Evolutionary conservation across 768 basidiomycete genomes (phyloP).

Genomic region (Pilatotrama ljubarskyi): DNA sequence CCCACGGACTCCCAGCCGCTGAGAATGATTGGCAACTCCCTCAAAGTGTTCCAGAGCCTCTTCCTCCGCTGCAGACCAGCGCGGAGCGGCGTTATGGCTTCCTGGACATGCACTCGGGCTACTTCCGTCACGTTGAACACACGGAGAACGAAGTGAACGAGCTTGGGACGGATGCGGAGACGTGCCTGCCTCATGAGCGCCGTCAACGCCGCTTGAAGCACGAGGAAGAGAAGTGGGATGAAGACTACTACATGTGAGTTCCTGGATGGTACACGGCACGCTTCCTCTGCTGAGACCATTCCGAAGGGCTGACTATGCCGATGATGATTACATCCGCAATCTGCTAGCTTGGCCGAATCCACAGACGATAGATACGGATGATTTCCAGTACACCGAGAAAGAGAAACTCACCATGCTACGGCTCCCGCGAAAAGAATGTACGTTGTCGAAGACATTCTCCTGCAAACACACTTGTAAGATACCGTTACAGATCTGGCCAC

Average conservation of each 20-base stretch:
- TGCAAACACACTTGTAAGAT: neutral
- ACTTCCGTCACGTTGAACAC: conserved; percentile 70
- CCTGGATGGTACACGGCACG: neutral
- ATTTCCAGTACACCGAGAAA: conserved; percentile 63
- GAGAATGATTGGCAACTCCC: conserved; percentile 79
- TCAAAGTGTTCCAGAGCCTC: conserved; percentile 53
- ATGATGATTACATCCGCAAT: conserved; percentile 74
- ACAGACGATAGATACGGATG: conserved; percentile 34
- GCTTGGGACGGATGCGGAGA: conserved; percentile 68
- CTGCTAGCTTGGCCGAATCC: conserved; percentile 69
- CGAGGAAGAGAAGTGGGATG: conserved; percentile 80
- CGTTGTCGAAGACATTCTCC: conserved; percentile 20
- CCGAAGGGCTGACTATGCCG: conserved; percentile 76
- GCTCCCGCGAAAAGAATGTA: conserved; percentile 55
- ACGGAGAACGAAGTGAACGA: conserved; percentile 84
- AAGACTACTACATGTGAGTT: conserved; percentile 79
- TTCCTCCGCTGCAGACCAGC: conserved; percentile 41
- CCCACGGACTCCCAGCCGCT: conserved; percentile 58
- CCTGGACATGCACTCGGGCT: conserved; percentile 70
- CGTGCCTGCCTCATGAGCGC: conserved; percentile 49
- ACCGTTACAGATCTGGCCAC: conserved; percentile 57
- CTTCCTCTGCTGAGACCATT: neutral
- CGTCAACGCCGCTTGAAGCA: conserved; percentile 52
- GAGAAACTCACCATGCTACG: conserved; percentile 68
- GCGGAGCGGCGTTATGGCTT: conserved; percentile 69